Evolutionary conservation across 306 rosid species (phyloP), one percentile per base, ranked within the genome.

Genomic region (Quercus agrifolia): DNA sequence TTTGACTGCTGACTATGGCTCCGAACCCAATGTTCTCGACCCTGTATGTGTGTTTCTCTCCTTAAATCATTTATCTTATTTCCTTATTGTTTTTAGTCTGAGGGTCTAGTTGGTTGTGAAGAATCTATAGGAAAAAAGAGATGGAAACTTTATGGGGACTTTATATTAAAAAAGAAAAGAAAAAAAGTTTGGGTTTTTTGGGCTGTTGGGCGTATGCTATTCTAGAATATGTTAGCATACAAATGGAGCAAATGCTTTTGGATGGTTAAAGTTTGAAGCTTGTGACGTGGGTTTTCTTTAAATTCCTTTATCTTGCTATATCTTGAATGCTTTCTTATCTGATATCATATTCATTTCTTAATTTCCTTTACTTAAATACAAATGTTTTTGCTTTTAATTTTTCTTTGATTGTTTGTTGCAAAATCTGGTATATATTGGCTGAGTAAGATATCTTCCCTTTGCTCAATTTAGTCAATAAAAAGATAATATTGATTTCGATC

Each of bases 1-100:
- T 84, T 71, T 94, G 57, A 94, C 97, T 46, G 95, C 99, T 61
- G 96, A 92, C 13, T 95, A 95, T 76, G 98, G 98, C 62, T 79
- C 97, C 2, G 72, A 83, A 74, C 97, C 97, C 81, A 92, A 94
- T 84, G 93, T 68, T 74, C 97, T 94, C 30, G 97, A 94, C 38
- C 97, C 97, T 28, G 99, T 91, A 85, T 82, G 92, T 41, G 35
- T 41, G 19, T 27, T 38, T 80, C 19, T 8, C 71, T 13, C 57
- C 51, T 11, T 13, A 38, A 19, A 72, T 33, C 33, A 44, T 56
- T 30, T 58, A 10, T 46, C 44, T 18, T 38, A 19, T 15, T 58
- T 17, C 54, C 44, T 20, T 38, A 9, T 15, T 3, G 7, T 71
- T 54, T 68, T 25, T n/a, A 57, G 19, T 6, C 23, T 35, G 38